Base-by-base conservation (phyloP, 305 asterid species). In the Plantago coronopus region DNA sequence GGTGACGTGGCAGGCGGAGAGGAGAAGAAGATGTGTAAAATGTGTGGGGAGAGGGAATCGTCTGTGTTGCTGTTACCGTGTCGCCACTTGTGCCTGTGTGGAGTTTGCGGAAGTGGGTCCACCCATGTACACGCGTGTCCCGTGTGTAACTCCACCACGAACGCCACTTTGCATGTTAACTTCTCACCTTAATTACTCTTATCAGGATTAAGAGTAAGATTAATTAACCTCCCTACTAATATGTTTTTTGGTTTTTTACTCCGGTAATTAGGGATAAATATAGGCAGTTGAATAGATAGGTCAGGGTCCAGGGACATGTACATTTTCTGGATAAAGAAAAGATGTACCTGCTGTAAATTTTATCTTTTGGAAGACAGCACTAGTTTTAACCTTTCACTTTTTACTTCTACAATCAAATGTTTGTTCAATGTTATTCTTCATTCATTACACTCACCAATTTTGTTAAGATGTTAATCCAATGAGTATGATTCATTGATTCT, bases 21-120 rank as follows among this genome's bases (percentile, higher is more conserved):
- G 47, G 58, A 53, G 3, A 74, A 57, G 16, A 61, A 87, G 70
- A 42, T 42, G 72, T 89, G 97, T 61, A 64, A 54, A 68, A 62
- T 64, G 45, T 90, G 97, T 23, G 91, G 86, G 12, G 88, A 77
- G 56, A 73, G 79, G 64, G 96, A 87, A 61, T 69, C 97, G 49
- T 75, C 87, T 73, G 97, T 90, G 54, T 10, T 90, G 76, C 57
- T 90, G 53, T 57, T 90, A 70, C 97, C 97, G 57, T 90, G 97
- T 79, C 80, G 97, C 62, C 97, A 90, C 51, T 79, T 90, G 34
- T 87, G 96, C 72, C 72, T 90, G 2, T 90, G 97, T 71, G 61
- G 69, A 48, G 73, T 48, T 0, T 87, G 97, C 64, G 97, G 93
- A 22, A 76, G 93, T 68, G 96, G 91, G 57, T 70, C 93, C 61